These are phyloP conservation scores for Solanum megistacrolobum DNA, from an alignment of 257 asterid species.

Conservation along the genomic window DNA sequence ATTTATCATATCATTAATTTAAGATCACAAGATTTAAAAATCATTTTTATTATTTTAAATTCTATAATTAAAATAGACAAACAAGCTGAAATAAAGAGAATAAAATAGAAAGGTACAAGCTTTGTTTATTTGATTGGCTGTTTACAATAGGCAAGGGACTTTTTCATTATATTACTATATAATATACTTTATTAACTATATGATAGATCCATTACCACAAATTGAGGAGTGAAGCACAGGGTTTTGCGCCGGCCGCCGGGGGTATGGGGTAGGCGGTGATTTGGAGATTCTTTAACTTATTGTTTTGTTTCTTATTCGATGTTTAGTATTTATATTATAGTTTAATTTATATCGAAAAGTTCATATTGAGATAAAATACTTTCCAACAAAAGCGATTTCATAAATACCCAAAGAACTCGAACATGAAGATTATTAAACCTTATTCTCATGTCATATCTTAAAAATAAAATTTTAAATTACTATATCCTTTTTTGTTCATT, in stretches of 20 bases:
- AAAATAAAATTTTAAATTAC: no score
- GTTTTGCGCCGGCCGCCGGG: neutral
- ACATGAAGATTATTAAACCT: no score
- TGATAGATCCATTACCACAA: neutral
- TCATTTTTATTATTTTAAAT: accelerated
- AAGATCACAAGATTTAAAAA: no score
- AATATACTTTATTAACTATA: neutral
- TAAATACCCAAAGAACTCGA: no score
- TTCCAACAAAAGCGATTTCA: no score
- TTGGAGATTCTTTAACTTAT: neutral
- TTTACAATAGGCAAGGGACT: neutral
- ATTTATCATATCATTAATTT: no score
- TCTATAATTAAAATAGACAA: no score
- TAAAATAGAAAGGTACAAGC: neutral
- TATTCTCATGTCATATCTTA: neutral
- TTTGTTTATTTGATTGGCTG: neutral
- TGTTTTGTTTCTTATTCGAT: no score
- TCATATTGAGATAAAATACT: accelerated
- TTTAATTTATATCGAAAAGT: no score
- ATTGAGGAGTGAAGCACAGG: neutral
- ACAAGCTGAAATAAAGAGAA: neutral
- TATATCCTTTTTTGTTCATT: no score
- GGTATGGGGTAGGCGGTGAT: neutral
- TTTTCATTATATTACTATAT: neutral
- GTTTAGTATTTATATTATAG: no score